Percentiles rank a stretch among this genome's conserved stretches.
Conservation (phyloP, 306 rosid genomes). For the Quercus alba region DNA sequence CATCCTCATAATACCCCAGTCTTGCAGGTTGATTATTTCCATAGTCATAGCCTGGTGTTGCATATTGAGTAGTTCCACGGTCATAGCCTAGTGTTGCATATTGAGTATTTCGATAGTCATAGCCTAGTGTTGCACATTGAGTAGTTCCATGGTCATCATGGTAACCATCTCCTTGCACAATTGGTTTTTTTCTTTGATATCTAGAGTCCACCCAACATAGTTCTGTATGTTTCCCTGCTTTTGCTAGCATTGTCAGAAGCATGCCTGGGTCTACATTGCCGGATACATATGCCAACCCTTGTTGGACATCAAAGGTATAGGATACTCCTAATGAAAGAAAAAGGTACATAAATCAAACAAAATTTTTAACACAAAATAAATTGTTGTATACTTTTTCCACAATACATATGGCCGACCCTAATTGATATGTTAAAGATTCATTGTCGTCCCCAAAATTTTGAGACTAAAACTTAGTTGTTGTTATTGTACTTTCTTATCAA, state of each 20-base stretch:
- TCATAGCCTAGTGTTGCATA: neutral
- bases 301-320: neutral
- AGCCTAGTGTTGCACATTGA: neutral
- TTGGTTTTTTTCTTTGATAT: neutral
- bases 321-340: neutral
- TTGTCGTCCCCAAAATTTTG: no score
- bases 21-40: neutral
- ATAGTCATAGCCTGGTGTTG: neutral
- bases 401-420: no score
- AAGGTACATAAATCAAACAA: neutral
- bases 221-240: constrained; percentile 25
- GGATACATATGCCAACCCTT: neutral
- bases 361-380: no score
- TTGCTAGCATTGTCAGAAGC: constrained; percentile 6
- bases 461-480: no score
- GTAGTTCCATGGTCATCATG: no score
- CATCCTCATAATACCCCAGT: neutral
- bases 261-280: constrained; percentile 4
- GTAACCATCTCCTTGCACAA: neutral
- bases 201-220: constrained; percentile 13
- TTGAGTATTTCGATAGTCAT: neutral
- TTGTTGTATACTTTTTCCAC: no score
- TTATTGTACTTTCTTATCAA: neutral
- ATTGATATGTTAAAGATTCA: no score
- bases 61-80: neutral